Base-by-base conservation (phyloP, 2,329 filamentous ascomycete genomes). In the Neofusicoccum sp. region DNA sequence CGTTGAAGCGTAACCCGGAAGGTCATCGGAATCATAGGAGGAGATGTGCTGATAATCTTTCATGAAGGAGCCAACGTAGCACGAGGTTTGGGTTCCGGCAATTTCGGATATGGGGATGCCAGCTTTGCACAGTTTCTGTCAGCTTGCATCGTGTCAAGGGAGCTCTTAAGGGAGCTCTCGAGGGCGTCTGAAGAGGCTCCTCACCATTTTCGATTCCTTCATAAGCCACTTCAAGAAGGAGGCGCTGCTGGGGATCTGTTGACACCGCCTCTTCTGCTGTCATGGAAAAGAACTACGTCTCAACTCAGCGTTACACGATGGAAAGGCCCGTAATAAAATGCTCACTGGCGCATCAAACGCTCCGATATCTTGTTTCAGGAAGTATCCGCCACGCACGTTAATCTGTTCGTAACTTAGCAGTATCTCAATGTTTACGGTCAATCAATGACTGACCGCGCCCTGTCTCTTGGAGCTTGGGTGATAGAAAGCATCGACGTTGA, bases 201-300 rank as follows among this genome's bases (percentile, higher is more conserved):
- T 72, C 74, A 12, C 65, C 69, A 64, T 73, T 74, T 50, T 80
- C 78, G 0, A 85, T 66, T 0, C 77, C 74, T 65, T 79, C 73
- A 31, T 75, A 76, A 0, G 69, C 68, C 14, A 69, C 69, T 56
- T 74, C 72, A 2, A 74, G 64, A 2, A 70, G 61, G 8, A 69
- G 64, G 9, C 72, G 67, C 14, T 71, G 66, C 12, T 70, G 65
- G 1, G 71, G 71, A 44, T 73, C 71, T 63, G 71, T 70, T 16
- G 61, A 59, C 1, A 64, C 61, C 3, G 71, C 69, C 34, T 74
- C 71, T 7, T 62, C 62, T 11, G 64, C 36, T 6, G 65, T 68
- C 6, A 65, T 64, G 6, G 62, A 49, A 37, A 74, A 74, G 62
- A 74, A 74, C 8, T 22, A 22, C 22, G 22, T 22, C 22, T 22